Evolutionary conservation across 108 stramenopile genomes (phyloP).

Genomic region (Cyclotella distinguenda): DNA sequence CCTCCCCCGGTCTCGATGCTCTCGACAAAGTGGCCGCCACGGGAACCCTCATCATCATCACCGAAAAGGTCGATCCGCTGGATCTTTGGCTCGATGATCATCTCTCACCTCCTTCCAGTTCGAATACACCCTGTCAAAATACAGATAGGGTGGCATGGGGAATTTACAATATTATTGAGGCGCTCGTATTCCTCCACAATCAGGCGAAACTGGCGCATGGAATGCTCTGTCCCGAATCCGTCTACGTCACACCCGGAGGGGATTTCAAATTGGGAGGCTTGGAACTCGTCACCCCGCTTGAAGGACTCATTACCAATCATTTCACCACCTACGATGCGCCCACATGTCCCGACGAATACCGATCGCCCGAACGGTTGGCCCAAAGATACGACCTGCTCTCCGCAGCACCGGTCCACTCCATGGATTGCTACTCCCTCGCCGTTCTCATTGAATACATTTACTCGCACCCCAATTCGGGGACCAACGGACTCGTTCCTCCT

Average conservation of each 20-base stretch:
- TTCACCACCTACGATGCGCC: conserved; percentile 33
- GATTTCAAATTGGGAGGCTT: conserved; percentile 88
- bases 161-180: conserved; percentile 71
- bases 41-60: conserved; percentile 80
- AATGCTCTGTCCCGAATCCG: conserved; percentile 59
- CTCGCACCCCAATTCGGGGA: conserved; percentile 54
- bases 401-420: conserved; percentile 63
- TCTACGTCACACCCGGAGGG: conserved; percentile 80
- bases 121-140: conserved; percentile 36
- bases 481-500: conserved; percentile 51
- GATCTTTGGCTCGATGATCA: conserved; percentile 58
- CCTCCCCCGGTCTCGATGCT: conserved; percentile 29
- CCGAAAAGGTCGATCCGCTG: conserved; percentile 69
- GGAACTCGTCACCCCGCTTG: conserved; percentile 56
- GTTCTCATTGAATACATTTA: conserved; percentile 72
- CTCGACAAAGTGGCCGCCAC: conserved; percentile 36
- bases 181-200: conserved; percentile 69
- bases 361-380: conserved; percentile 73
- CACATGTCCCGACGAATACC: conserved; percentile 68
- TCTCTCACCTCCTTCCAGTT: conserved; percentile 1
- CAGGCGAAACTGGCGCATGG: conserved; percentile 83
- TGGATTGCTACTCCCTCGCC: conserved; percentile 76
- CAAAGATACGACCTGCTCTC: conserved; percentile 57
- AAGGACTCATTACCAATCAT: conserved; percentile 66
- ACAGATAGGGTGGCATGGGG: conserved; percentile 75